These are phyloP conservation scores for Cyamopsis tetragonoloba DNA, from an alignment of 306 rosid genomes.

Conservation along the genomic window DNA sequence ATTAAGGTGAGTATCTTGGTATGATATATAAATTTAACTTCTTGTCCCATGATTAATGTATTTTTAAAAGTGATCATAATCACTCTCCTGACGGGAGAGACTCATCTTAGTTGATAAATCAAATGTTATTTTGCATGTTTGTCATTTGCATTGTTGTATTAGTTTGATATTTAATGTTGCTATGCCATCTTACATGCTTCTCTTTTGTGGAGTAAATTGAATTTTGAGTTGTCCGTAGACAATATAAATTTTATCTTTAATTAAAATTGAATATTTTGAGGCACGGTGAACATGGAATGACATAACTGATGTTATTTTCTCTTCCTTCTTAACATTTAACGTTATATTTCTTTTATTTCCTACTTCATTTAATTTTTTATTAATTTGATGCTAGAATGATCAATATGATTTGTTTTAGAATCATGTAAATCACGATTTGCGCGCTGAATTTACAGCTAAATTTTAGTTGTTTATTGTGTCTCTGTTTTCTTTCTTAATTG, in stretches of 20 bases:
- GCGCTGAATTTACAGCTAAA: background rate
- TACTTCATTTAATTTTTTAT: constrained; percentile 3
- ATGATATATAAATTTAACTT: constrained; percentile 5
- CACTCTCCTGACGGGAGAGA: background rate
- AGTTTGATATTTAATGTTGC: background rate
- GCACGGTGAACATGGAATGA: background rate
- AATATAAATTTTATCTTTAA: background rate
- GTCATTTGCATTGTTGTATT: background rate
- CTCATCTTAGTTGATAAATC: background rate
- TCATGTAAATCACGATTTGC: background rate
- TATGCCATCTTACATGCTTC: background rate
- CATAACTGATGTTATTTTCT: background rate
- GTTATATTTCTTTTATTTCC: constrained; percentile 4
- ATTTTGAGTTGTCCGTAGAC: constrained; percentile 6
- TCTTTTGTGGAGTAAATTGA: background rate
- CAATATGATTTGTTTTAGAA: background rate
- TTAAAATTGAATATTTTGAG: background rate
- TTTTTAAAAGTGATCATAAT: background rate
- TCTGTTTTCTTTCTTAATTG: background rate
- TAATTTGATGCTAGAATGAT: background rate
- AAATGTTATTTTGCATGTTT: background rate
- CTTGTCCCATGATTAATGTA: constrained; percentile 13
- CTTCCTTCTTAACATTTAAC: constrained; percentile 2
- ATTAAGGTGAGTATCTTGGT: constrained; percentile 66
- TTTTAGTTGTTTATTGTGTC: background rate